Evolutionary conservation across 148 eudicot genomes (phyloP).

Genomic region (Amaranthus hypochondriacus): DNA sequence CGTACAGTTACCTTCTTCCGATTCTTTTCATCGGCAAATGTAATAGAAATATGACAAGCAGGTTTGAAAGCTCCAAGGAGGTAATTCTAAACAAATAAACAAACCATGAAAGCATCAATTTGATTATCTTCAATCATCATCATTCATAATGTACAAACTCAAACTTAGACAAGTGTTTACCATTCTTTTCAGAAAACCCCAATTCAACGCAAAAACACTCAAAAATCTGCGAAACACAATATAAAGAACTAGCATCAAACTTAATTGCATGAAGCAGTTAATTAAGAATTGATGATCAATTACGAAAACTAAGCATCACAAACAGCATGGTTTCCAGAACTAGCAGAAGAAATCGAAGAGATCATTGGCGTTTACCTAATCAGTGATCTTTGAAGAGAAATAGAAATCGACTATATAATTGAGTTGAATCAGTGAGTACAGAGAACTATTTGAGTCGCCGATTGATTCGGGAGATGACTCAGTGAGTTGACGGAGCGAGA

Average conservation of each 20-base stretch:
- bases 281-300: not conserved
- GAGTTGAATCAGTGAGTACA: not conserved
- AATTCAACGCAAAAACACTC: constrained; percentile 6
- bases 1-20: constrained; percentile 70
- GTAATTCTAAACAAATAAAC: constrained; percentile 49
- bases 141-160: not conserved
- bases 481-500: constrained; percentile 9
- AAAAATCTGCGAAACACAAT: constrained; percentile 11
- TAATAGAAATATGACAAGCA: constrained; percentile 70
- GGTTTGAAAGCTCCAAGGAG: constrained; percentile 95
- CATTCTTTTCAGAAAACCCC: constrained; percentile 10
- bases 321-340: not conserved
- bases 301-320: not conserved
- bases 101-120: not conserved
- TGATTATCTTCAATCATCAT: not conserved
- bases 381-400: not conserved
- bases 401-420: not conserved
- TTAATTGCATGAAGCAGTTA: not conserved
- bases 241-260: not conserved
- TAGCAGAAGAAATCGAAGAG: not conserved
- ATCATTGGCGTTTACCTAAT: constrained; percentile 5
- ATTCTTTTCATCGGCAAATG: constrained; percentile 74
- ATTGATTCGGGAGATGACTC: not conserved
- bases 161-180: not conserved
- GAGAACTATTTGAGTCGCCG: not conserved